These are phyloP conservation scores for Paralagenidium karlingii DNA, from an alignment of 352 stramenopile genomes.

Conservation along the genomic window DNA sequence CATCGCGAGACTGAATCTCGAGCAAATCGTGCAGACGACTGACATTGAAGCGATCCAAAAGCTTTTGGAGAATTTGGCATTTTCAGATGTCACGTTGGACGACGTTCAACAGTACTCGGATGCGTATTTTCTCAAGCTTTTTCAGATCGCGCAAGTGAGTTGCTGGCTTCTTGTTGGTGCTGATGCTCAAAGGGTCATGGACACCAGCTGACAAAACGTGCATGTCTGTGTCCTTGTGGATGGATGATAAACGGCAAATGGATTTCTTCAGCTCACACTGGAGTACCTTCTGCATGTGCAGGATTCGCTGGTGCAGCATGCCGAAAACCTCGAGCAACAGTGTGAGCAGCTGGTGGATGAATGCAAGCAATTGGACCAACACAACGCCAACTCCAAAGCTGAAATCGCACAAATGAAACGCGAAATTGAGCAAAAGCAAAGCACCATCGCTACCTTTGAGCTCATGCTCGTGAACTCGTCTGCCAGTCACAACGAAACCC, in stretches of 20 bases:
- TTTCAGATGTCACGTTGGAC: slow-evolving; percentile 69
- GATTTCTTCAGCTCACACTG: slow-evolving; percentile 41
- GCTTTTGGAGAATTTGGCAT: slow-evolving; percentile 69
- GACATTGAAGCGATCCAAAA: slow-evolving; percentile 28
- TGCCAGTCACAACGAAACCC: neutral
- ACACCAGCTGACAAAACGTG: no score
- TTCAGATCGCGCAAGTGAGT: slow-evolving; percentile 66
- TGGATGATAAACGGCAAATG: neutral
- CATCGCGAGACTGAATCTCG: slow-evolving; percentile 52
- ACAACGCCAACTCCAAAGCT: slow-evolving; percentile 44
- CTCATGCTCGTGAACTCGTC: slow-evolving; percentile 26
- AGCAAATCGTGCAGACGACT: slow-evolving; percentile 59
- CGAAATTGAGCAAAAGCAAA: slow-evolving; percentile 70
- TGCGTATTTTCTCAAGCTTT: slow-evolving; percentile 76
- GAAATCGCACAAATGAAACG: slow-evolving; percentile 58
- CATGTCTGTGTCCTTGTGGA: no score
- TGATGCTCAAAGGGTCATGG: no score
- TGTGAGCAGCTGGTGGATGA: slow-evolving; percentile 46
- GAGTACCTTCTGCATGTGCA: slow-evolving; percentile 78
- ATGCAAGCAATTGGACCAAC: slow-evolving; percentile 37
- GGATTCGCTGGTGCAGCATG: slow-evolving; percentile 61
- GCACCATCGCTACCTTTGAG: slow-evolving; percentile 69
- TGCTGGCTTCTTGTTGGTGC: no score
- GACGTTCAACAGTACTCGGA: slow-evolving; percentile 79
- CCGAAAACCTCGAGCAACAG: slow-evolving; percentile 48